Conservation (phyloP, 2,329 filamentous ascomycete genomes). For the Colletotrichum tamarilloi region DNA sequence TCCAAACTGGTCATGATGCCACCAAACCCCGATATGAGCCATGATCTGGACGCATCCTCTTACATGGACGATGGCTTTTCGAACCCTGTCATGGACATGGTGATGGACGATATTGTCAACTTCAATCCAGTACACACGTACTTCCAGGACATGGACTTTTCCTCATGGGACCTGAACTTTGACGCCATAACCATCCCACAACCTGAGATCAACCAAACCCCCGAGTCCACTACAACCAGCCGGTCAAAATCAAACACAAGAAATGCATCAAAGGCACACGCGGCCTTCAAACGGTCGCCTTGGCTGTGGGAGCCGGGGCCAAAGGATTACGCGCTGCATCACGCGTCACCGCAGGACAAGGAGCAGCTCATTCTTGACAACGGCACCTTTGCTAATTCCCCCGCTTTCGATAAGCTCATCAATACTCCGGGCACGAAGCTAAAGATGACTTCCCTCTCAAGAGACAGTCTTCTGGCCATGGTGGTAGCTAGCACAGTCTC, state of each 20-base stretch:
- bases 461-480: slow-evolving; percentile 45
- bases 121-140: slow-evolving; percentile 43
- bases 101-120: slow-evolving; percentile 37
- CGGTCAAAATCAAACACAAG: slow-evolving; percentile 37
- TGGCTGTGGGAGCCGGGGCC: slow-evolving; percentile 48
- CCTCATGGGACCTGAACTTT: slow-evolving; percentile 46
- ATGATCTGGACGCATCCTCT: slow-evolving; percentile 11
- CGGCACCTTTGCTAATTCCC: slow-evolving; percentile 24
- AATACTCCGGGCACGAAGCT: slow-evolving; percentile 30
- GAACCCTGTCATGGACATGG: slow-evolving; percentile 27
- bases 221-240: slow-evolving; percentile 41
- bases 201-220: slow-evolving; percentile 42
- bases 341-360: slow-evolving; percentile 25
- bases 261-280: slow-evolving; percentile 44
- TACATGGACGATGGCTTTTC: slow-evolving; percentile 25
- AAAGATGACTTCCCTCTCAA: slow-evolving; percentile 39
- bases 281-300: slow-evolving; percentile 47
- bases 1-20: slow-evolving; percentile 16
- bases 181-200: slow-evolving; percentile 43
- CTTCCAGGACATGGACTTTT: slow-evolving; percentile 47
- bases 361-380: slow-evolving; percentile 23
- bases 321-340: slow-evolving; percentile 39
- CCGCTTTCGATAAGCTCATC: slow-evolving; percentile 27
- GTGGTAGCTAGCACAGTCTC: slow-evolving; percentile 43
- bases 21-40: slow-evolving; percentile 9